Conservation (phyloP, 495 filamentous ascomycete species). For the Aspergillus avenaceus region DNA sequence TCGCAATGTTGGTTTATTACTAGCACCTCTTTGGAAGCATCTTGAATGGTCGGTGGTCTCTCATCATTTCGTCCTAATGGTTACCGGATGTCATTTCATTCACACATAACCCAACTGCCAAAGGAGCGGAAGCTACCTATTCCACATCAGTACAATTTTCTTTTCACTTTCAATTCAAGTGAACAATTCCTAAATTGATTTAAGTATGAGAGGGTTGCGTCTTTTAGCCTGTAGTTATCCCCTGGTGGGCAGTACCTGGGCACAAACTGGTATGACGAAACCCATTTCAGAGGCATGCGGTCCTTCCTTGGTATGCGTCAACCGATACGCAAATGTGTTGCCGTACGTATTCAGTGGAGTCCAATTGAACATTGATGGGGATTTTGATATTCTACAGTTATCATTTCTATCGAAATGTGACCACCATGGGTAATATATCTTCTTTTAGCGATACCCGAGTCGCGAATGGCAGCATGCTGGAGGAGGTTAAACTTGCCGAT, state of each 20-base stretch:
- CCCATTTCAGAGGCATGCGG: slow-evolving; percentile 11
- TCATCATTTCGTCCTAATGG: no score
- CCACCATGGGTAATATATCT: slow-evolving; percentile 6
- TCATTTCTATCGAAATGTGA: slow-evolving; percentile 23
- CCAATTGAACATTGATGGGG: not conserved
- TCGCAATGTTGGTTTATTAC: no score
- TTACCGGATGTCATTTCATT: no score
- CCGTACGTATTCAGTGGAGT: slow-evolving; percentile 6
- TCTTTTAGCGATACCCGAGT: slow-evolving; percentile 21
- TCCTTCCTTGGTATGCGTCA: slow-evolving; percentile 21
- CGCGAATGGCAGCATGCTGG: slow-evolving; percentile 23
- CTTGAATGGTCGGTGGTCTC: no score
- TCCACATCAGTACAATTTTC: no score
- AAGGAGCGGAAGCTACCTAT: no score
- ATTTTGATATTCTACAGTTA: slow-evolving; percentile 17
- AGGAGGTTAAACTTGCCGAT: slow-evolving; percentile 21
- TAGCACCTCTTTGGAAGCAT: no score
- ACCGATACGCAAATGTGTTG: slow-evolving; percentile 19
- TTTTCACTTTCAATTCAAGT: no score
- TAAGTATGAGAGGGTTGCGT: not conserved
- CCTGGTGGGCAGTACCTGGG: not conserved
- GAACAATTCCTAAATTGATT: no score
- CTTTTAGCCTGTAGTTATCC: not conserved
- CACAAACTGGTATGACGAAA: slow-evolving; percentile 8
- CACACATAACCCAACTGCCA: no score